Percentiles rank a stretch among this genome's conserved stretches.
phyloP scores from a whole-genome alignment of 2,329 filamentous ascomycete species.

The Fusarium xyrophilum region DNA sequence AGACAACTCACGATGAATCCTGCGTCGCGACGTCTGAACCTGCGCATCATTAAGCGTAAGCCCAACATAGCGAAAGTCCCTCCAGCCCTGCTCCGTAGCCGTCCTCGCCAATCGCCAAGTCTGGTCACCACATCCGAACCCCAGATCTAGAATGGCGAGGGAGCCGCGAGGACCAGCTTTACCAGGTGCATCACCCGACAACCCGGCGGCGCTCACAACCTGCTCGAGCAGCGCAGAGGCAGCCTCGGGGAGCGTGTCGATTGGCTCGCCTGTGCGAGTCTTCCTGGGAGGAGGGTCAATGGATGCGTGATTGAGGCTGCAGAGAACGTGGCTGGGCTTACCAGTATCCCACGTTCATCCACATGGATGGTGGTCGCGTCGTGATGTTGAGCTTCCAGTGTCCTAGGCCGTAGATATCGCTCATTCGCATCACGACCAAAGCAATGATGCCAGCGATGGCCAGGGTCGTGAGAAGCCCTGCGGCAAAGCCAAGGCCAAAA shows the following conservation, averaged over 20 bases:
- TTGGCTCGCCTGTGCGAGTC: slow-evolving; percentile 39
- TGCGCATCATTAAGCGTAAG: slow-evolving; percentile 59
- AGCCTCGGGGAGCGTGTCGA: slow-evolving; percentile 53
- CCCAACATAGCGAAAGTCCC: slow-evolving; percentile 56
- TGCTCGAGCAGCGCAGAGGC: slow-evolving; percentile 57
- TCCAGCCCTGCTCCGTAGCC: slow-evolving; percentile 29
- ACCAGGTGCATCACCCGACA: slow-evolving; percentile 39
- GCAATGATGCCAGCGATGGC: slow-evolving; percentile 21
- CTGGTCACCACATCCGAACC: slow-evolving; percentile 67
- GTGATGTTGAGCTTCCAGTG: slow-evolving; percentile 63
- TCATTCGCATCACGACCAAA: slow-evolving; percentile 36
- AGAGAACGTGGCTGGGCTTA: slow-evolving; percentile 43
- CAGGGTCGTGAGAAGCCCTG: slow-evolving; percentile 36
- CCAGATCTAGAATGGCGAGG: slow-evolving; percentile 58
- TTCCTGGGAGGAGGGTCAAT: slow-evolving; percentile 37
- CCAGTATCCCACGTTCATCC: slow-evolving; percentile 71
- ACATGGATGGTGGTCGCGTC: slow-evolving; percentile 58
- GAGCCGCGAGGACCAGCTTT: slow-evolving; percentile 9
- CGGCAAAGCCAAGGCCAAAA: slow-evolving; percentile 42
- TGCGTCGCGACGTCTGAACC: slow-evolving; percentile 47
- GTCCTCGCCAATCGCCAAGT: slow-evolving; percentile 53
- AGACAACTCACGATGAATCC: slow-evolving; percentile 38
- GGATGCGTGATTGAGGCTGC: not conserved
- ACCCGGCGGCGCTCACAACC: slow-evolving; percentile 53
- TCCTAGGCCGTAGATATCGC: slow-evolving; percentile 56